Evolutionary conservation across 2,329 filamentous ascomycete species (phyloP), one percentile per base, ranked within the genome.

Genomic region (Colletotrichum ledebouriae): DNA sequence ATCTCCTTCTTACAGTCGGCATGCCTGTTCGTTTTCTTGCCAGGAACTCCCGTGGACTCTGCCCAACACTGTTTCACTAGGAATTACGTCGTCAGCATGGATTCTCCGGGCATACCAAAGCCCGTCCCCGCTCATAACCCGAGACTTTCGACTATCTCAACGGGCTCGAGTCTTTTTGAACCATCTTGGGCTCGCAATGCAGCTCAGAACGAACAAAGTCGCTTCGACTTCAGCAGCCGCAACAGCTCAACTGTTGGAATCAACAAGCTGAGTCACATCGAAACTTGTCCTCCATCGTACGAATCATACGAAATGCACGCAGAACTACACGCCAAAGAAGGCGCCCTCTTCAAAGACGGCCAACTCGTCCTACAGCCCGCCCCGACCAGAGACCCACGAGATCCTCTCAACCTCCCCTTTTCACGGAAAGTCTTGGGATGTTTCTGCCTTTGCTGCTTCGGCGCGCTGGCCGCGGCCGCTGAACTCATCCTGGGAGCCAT

Each of bases 401-500:
- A 68, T 22, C 65, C 65, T 10, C 61, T 68, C 55, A 68, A 68
- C 9, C 20, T 68, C 0, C 65, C 55, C 1, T 6, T 68, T 2
- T 33, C 61, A 1, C 47, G 55, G 0, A 68, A 68, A 20, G 20
- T 56, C 4, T 49, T 68, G 1, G 65, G 46, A 7, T 59, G 53
- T 7, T 55, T 56, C 33, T 68, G 65, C 9, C 49, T 68, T 2
- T 68, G 65, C 49, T 68, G 61, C 34, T 68, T 77, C 59, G 76
- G 75, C 22, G 73, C 74, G 3, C 63, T 78, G 9, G 73, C 76
- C 2, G 71, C 76, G 10, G 70, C 75, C 1, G 72, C 74, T 11
- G 63, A 69, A 57, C 11, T 73, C 17, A 73, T 76, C 17, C 70
- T 79, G 46, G 75, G 73, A 20, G 71, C 71, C 3, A 72, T 78